Base-by-base conservation (phyloP, 1,139 yeast genomes). In the Eremothecium gossypii region DNA sequence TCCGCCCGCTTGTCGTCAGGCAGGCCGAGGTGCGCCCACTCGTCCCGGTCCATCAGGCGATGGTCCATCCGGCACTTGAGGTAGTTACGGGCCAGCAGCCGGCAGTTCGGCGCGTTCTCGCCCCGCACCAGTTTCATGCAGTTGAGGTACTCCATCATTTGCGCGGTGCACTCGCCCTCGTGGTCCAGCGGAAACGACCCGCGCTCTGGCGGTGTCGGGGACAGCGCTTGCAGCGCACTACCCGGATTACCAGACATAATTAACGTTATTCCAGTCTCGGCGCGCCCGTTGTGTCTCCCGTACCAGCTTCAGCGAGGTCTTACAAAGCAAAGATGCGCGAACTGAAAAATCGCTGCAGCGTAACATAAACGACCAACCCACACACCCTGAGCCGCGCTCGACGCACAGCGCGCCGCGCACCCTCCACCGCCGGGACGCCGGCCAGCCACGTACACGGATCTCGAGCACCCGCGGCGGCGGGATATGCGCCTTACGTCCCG, bases 181-280 rank as follows among this genome's bases (percentile, higher is more conserved):
- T 91, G 98, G 56, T 91, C 98, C 41, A 91, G 69, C 1, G 97
- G 98, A 62, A 91, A 91, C 0, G 96, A 84, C 0, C 98, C 98
- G 53, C 96, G 70, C 53, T 89, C 95, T 3, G 98, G 98, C 26
- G 98, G 96, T 0, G 91, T 82, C 10, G 96, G 95, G 13, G 84
- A 73, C 73, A 83, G 70, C 30, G 76, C 65, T 49, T 75, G 66
- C 30, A 66, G 46, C 12, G 65, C 64, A 53, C 65, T 69, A 23
- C 78, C 77, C 45, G 63, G 58, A 35, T 49, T 60, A 9, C 60
- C 63, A 13, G 63, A 56, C 65, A 61, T 60, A 9, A 26, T 17
- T 32, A 11, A 6, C 23, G 23, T 6, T 17, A 17, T 17, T 17
- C 23, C 23, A 17, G 23, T 17, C 23, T 17, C 23, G 23, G 23